Base-by-base conservation (phyloP, 208 protist species). In the Porcisia deanei region DNA sequence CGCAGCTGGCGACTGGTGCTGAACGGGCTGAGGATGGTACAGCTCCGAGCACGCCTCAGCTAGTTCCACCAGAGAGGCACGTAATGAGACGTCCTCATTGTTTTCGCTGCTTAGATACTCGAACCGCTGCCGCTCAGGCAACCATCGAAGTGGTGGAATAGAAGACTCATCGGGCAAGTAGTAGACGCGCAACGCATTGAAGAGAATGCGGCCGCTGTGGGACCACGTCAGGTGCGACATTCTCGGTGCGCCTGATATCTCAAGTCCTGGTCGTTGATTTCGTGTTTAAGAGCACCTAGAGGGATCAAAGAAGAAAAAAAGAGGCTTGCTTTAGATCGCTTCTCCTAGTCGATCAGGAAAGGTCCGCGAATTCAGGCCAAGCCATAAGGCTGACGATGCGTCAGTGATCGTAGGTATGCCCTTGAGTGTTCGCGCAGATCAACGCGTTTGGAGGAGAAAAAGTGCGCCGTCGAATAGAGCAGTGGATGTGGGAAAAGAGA, bases 111-210 rank as follows among this genome's bases (percentile, higher is more conserved):
- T 43, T 12, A 92, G 49, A n/a, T 73, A 39, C 67, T 78, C 76
- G 57, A 94, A 94, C 0, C 67, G 74, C 61, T 89, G 87, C 49
- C 73, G 59, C 73, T 87, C 76, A 39, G 80, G 52, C 63, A 79
- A 78, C 87, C 85, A 94, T n/a, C 79, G 77, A 60, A 91, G 71
- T 14, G 77, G 77, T 1, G 84, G 80, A 4, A 88, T 53, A 1
- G 54, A 61, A 2, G 66, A 55, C n/a, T 85, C 65, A 72, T 76
- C 53, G 8, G 88, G 81, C 25, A 86, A 5, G 57, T 87, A 84
- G 61, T 87, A 87, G 4, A 84, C 64, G 14, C 79, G 75, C 0
- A 71, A 71, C 3, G 74, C 79, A 47, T 87, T 84, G 55, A 71
- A 57, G 1, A 85, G 43, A 25, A 85, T 85, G 18, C 70, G 71